These are phyloP conservation scores for Talaromyces sp. DNA, from an alignment of 2,329 filamentous ascomycete species.

Conservation along the genomic window DNA sequence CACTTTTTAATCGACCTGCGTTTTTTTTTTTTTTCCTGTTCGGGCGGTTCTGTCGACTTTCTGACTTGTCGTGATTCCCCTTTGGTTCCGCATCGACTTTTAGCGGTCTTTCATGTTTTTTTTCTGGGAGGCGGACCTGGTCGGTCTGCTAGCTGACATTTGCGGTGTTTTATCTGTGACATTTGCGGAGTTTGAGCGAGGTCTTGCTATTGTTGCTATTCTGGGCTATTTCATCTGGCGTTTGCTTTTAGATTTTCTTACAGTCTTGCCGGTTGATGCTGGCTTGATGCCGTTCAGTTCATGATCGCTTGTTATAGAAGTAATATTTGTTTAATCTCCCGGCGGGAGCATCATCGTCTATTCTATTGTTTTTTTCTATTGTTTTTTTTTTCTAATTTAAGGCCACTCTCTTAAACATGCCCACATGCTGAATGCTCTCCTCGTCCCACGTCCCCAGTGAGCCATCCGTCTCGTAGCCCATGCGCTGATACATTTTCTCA, in stretches of 20 bases:
- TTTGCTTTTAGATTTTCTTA: neutral
- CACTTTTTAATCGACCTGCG: conserved; percentile 49
- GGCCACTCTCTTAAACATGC: conserved; percentile 64
- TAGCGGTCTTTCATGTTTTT: neutral
- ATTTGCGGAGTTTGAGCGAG: conserved; percentile 1
- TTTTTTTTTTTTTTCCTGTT: neutral
- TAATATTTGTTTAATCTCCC: neutral
- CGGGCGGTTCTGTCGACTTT: conserved; percentile 5
- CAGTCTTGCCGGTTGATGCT: neutral
- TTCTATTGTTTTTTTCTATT: neutral
- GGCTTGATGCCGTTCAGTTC: neutral
- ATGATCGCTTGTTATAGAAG: neutral
- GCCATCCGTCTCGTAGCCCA: conserved; percentile 72
- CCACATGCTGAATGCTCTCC: conserved; percentile 78
- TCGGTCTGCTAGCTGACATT: neutral
- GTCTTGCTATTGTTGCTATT: neutral
- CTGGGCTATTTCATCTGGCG: neutral
- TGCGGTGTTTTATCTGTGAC: neutral
- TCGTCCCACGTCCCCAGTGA: conserved; percentile 74
- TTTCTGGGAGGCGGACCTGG: neutral
- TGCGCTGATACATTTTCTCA: conserved; percentile 60
- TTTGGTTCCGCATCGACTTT: conserved; percentile 7
- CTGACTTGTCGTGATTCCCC: conserved; percentile 14
- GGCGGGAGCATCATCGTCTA: neutral
- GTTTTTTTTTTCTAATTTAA: conserved; percentile 4